These are phyloP conservation scores for Soucietia sequanensis DNA, from an alignment of 805 yeast genomes.

Conservation along the genomic window DNA sequence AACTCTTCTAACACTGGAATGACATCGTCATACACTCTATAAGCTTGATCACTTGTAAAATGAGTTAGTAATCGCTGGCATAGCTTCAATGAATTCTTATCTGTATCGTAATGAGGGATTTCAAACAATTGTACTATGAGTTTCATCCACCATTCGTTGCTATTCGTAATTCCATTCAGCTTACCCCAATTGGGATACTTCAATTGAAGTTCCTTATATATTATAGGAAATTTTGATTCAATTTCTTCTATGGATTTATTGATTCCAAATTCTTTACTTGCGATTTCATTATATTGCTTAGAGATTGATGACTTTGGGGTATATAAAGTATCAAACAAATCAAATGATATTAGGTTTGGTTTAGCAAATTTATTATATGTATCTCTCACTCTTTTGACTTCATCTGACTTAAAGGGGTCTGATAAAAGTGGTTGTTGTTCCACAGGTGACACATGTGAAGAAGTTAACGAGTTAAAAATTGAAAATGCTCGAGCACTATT, in stretches of 20 bases:
- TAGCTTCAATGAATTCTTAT: constrained; percentile 31
- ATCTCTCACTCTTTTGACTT: constrained; percentile 24
- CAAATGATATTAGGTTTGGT: constrained; percentile 58
- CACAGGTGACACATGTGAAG: no score
- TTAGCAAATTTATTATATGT: constrained; percentile 26
- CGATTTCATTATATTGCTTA: constrained; percentile 52
- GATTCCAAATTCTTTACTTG: constrained; percentile 42
- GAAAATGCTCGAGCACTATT: no score
- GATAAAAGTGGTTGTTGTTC: constrained; percentile 15
- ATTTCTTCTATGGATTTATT: constrained; percentile 23
- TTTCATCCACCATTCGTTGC: constrained; percentile 58
- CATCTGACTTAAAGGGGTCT: constrained; percentile 23
- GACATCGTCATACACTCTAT: constrained; percentile 54
- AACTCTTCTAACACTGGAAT: constrained; percentile 40
- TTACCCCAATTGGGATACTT: constrained; percentile 67
- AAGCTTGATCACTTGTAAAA: constrained; percentile 53
- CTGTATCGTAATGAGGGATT: constrained; percentile 20
- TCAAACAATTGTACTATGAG: constrained; percentile 45
- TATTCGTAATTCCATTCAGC: constrained; percentile 13
- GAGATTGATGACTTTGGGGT: constrained; percentile 54
- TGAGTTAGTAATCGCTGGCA: constrained; percentile 44
- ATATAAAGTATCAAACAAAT: constrained; percentile 67
- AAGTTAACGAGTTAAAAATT: no score
- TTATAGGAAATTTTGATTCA: constrained; percentile 21
- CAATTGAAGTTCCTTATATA: constrained; percentile 33